Conservation (phyloP, 176 grass and related monocot species). For the Musa acuminata region DNA sequence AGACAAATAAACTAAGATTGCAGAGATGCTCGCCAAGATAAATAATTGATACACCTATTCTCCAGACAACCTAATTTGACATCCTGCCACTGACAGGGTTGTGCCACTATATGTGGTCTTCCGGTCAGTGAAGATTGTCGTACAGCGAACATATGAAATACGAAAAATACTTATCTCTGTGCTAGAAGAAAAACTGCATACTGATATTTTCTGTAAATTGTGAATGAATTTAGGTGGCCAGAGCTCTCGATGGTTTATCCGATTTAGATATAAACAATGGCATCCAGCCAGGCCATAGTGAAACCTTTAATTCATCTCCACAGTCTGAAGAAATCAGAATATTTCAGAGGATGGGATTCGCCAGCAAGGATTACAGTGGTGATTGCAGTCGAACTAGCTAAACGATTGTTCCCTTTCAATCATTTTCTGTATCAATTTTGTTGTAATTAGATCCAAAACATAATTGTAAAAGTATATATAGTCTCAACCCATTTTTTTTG, state of each 20-base stretch:
- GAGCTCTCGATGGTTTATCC: conserved; percentile 87
- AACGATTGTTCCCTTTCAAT: conserved; percentile 16
- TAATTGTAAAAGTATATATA: not conserved
- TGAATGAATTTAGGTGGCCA: conserved; percentile 45
- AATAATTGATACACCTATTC: not conserved
- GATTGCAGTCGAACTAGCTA: conserved; percentile 61
- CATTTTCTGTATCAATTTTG: conserved; percentile 1
- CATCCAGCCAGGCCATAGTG: conserved; percentile 65
- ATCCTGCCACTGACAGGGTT: not conserved
- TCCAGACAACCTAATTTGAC: not conserved
- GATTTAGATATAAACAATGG: conserved; percentile 90
- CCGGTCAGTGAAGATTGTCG: not conserved
- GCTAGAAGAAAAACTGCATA: too few relatives aligned
- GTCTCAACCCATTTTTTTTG: conserved; percentile 2
- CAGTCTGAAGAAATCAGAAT: conserved; percentile 82
- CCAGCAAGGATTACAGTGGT: conserved; percentile 55
- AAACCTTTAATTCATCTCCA: conserved; percentile 66
- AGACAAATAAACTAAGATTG: not conserved
- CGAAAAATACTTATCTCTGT: not conserved
- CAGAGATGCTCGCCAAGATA: not conserved
- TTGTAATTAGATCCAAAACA: conserved; percentile 4
- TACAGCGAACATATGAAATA: not conserved
- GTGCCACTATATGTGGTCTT: too few relatives aligned
- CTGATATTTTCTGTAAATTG: conserved; percentile 10
- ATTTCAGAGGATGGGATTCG: conserved; percentile 82